Evolutionary conservation across 768 basidiomycete genomes (phyloP).

Genomic region (Podaxis rugospora): DNA sequence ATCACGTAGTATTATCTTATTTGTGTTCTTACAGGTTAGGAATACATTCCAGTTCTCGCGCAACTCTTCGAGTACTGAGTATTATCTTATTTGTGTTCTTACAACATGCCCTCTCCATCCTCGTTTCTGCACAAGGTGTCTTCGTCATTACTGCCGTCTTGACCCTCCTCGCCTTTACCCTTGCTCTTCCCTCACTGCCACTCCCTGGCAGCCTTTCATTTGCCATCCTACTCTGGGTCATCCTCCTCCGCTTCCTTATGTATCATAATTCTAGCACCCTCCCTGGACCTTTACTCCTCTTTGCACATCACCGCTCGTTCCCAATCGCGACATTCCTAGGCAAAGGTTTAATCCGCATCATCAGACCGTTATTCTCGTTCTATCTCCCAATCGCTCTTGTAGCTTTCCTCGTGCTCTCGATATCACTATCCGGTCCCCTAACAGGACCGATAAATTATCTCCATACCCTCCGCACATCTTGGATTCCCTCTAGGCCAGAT

Average conservation of each 20-base stretch:
- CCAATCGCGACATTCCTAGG: conserved; percentile 42
- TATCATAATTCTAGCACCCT: conserved; percentile 38
- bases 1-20: too few relatives aligned
- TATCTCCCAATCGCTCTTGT: conserved; percentile 47
- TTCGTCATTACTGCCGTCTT: conserved; percentile 27
- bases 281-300: conserved; percentile 41
- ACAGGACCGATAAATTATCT: conserved; percentile 17
- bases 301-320: conserved; percentile 32
- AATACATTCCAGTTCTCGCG: too few relatives aligned
- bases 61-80: too few relatives aligned
- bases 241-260: conserved; percentile 36
- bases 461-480: neutral
- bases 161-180: conserved; percentile 32
- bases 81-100: too few relatives aligned
- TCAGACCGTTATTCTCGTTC: conserved; percentile 37
- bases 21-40: too few relatives aligned
- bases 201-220: conserved; percentile 37
- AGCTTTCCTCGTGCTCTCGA: conserved; percentile 39
- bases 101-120: neutral
- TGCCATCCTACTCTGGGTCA: conserved; percentile 32
- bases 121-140: neutral
- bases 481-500: conserved; percentile 6
- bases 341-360: conserved; percentile 30
- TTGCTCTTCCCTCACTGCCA: conserved; percentile 35
- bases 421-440: conserved; percentile 36